phyloP scores from a whole-genome alignment of 768 basidiomycete species.

The Rhizopogon vinicolor region DNA sequence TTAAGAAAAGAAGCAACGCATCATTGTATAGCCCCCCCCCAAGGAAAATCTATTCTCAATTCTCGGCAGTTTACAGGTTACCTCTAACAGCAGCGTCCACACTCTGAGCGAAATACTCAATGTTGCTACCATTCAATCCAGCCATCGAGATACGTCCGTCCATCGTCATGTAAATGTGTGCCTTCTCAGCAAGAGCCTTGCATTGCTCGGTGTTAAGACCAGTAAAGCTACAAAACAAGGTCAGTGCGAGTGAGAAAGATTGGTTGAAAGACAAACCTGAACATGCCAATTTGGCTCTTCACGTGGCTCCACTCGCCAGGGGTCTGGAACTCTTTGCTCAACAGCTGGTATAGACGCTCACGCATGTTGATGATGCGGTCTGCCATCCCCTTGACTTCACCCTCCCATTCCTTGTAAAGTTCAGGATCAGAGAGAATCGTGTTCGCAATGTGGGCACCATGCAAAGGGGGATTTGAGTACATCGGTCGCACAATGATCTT shows the following conservation, averaged over 20 bases:
- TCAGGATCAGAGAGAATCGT: slow-evolving; percentile 72
- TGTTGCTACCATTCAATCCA: slow-evolving; percentile 77
- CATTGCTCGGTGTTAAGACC: slow-evolving; percentile 78
- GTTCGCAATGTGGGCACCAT: slow-evolving; percentile 84
- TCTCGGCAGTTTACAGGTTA: slow-evolving; percentile 44
- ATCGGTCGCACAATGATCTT: slow-evolving; percentile 94
- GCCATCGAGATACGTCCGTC: slow-evolving; percentile 96
- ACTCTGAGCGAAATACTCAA: slow-evolving; percentile 86
- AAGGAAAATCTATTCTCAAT: slow-evolving; percentile 19
- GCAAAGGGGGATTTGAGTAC: slow-evolving; percentile 96
- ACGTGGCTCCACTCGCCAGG: slow-evolving; percentile 96
- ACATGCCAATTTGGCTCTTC: slow-evolving; percentile 96
- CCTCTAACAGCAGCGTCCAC: slow-evolving; percentile 82
- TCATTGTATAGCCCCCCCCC: slow-evolving; percentile 9
- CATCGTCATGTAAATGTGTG: slow-evolving; percentile 91
- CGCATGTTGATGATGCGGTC: slow-evolving; percentile 93
- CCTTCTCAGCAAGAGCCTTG: slow-evolving; percentile 78
- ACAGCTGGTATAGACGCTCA: slow-evolving; percentile 70
- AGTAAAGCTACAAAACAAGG: slow-evolving; percentile 58
- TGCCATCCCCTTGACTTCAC: slow-evolving; percentile 94
- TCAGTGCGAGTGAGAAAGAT: background rate
- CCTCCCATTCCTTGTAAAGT: slow-evolving; percentile 85
- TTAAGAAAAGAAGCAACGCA: slow-evolving; percentile 3
- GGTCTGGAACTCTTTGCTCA: slow-evolving; percentile 78
- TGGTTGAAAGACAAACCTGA: slow-evolving; percentile 55